Conservation (phyloP, 2,329 filamentous ascomycete genomes). For the Didymella pomorum region DNA sequence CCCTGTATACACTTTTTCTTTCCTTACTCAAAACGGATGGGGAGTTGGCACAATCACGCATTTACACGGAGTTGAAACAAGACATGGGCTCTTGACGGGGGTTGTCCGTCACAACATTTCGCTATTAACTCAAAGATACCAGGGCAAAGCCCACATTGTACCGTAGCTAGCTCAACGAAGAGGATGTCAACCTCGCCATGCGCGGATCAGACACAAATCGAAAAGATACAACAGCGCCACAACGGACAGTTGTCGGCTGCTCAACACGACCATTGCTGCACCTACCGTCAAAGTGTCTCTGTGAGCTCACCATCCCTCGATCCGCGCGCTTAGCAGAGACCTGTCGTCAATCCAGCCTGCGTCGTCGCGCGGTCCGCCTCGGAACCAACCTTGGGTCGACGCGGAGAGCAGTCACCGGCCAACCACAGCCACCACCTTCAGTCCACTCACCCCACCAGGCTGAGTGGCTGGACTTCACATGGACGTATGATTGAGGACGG, state of each 20-base stretch:
- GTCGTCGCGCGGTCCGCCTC: slow-evolving; percentile 9
- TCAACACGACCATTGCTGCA: slow-evolving; percentile 17
- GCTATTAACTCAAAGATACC: slow-evolving; percentile 47
- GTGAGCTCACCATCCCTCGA: neutral
- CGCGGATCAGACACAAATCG: slow-evolving; percentile 24
- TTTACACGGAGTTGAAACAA: slow-evolving; percentile 34
- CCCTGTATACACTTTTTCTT: slow-evolving; percentile 26
- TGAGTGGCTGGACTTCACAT: slow-evolving; percentile 5
- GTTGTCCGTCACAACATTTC: slow-evolving; percentile 38
- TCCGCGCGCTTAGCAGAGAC: neutral
- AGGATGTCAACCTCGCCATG: slow-evolving; percentile 25
- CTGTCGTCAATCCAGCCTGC: slow-evolving; percentile 1
- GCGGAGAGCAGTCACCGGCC: slow-evolving; percentile 18
- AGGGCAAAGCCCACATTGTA: slow-evolving; percentile 49
- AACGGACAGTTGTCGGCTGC: slow-evolving; percentile 23
- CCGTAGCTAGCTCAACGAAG: slow-evolving; percentile 40
- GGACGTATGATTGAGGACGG: slow-evolving; percentile 8
- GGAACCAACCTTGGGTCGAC: slow-evolving; percentile 2
- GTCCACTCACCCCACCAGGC: slow-evolving; percentile 19
- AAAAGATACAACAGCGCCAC: slow-evolving; percentile 28
- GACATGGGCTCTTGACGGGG: slow-evolving; percentile 22
- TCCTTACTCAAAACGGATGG: slow-evolving; percentile 22
- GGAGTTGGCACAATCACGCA: slow-evolving; percentile 23
- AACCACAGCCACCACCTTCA: slow-evolving; percentile 24
- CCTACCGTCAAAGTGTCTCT: neutral